A percentile compares a stretch with the other conserved stretches of the same genome.
Evolutionary conservation across 2,329 filamentous ascomycete genomes (phyloP).

Genomic region (Colletotrichum neosansevieriae): DNA sequence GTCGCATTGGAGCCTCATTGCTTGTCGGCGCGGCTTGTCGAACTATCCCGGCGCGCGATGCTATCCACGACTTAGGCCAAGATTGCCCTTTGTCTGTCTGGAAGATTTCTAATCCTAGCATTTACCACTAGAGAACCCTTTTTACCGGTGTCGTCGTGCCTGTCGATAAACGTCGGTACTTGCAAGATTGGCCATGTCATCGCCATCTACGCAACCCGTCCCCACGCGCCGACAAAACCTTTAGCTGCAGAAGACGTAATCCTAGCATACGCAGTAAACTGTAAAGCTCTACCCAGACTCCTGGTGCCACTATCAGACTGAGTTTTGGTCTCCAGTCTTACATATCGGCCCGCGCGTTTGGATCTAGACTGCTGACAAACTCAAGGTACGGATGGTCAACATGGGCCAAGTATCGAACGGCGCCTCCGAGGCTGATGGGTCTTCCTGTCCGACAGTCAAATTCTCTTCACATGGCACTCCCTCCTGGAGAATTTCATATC

Average conservation of each 20-base stretch:
- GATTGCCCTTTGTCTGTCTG: conserved; percentile 4
- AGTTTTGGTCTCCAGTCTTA: conserved; percentile 6
- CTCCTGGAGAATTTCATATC: conserved; percentile 4
- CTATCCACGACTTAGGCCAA: conserved; percentile 4
- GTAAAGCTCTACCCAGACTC: conserved; percentile 3
- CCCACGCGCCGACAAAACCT: background rate
- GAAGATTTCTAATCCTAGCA: conserved; percentile 6
- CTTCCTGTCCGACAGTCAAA: background rate
- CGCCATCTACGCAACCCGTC: background rate
- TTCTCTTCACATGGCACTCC: background rate
- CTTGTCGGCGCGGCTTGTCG: conserved; percentile 24
- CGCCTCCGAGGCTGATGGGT: conserved; percentile 15
- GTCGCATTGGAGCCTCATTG: conserved; percentile 27
- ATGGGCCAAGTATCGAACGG: conserved; percentile 16
- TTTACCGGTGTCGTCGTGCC: background rate
- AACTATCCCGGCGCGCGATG: conserved; percentile 22
- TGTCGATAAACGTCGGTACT: conserved; percentile 14
- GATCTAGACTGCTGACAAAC: background rate
- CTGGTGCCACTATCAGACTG: conserved; percentile 8
- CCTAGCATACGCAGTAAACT: too few relatives aligned
- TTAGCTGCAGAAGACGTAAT: conserved; percentile 21
- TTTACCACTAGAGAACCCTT: background rate
- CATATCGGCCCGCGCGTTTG: conserved; percentile 7
- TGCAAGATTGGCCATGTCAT: background rate
- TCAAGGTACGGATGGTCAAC: background rate